These are phyloP conservation scores for Lasiodiplodia gonubiensis DNA, from an alignment of 2,329 filamentous ascomycete species.

Conservation along the genomic window DNA sequence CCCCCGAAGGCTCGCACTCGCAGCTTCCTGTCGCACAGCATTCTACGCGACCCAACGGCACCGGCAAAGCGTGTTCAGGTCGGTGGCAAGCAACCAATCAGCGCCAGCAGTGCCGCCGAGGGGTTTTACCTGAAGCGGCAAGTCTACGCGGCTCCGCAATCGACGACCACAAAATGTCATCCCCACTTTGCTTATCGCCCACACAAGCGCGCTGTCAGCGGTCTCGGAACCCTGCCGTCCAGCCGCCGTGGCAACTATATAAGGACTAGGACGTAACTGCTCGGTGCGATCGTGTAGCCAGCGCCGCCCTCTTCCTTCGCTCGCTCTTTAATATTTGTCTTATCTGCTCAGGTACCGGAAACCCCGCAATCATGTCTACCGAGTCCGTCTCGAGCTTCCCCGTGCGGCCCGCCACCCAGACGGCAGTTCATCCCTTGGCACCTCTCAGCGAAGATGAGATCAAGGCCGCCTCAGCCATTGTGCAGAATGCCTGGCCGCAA, in stretches of 20 bases:
- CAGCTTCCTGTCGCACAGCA: not conserved
- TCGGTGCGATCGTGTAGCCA: not conserved
- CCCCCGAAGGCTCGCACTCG: too few relatives aligned
- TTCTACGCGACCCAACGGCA: not conserved
- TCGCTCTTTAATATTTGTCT: not conserved
- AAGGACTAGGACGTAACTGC: not conserved
- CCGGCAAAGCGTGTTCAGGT: not conserved
- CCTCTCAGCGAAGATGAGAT: constrained; percentile 66
- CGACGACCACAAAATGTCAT: constrained; percentile 21
- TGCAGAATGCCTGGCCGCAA: constrained; percentile 61
- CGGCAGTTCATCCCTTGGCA: constrained; percentile 61
- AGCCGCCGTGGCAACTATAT: not conserved
- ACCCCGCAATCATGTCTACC: constrained; percentile 20
- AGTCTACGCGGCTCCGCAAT: constrained; percentile 24
- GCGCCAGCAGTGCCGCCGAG: not conserved
- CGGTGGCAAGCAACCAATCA: constrained; percentile 15
- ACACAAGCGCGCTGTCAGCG: constrained; percentile 7
- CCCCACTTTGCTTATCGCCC: constrained; percentile 29
- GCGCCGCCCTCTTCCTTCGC: too few relatives aligned
- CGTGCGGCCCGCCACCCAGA: constrained; percentile 8
- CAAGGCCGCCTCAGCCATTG: constrained; percentile 54
- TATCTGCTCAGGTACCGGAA: not conserved
- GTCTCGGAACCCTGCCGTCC: constrained; percentile 4
- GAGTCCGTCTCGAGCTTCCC: constrained; percentile 22
- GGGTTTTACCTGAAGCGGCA: not conserved